A percentile compares a stretch with the other conserved stretches of the same genome.
Evolutionary conservation across 202 grass and related monocot species (phyloP).

Genomic region (Musa balbisiana): DNA sequence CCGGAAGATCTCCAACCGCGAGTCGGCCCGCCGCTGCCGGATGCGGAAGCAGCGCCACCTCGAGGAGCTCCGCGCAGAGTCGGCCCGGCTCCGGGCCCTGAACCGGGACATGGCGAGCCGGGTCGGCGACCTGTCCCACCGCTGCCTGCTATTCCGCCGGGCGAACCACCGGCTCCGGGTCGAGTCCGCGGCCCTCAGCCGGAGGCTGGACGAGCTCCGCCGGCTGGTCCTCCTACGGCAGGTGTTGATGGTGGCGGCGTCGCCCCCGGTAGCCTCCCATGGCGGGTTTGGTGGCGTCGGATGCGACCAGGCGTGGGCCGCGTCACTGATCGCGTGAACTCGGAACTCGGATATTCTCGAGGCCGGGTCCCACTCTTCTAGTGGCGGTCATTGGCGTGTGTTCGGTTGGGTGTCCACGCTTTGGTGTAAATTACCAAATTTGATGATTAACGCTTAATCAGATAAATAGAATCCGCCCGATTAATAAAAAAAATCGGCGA

Average conservation of each 20-base stretch:
- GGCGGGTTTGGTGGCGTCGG: neutral
- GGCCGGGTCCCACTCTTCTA: too few relatives aligned
- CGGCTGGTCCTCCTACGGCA: neutral
- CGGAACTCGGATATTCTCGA: too few relatives aligned
- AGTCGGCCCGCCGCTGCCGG: conserved; percentile 13
- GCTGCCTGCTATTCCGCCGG: neutral
- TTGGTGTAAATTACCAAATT: neutral
- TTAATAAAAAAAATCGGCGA: neutral
- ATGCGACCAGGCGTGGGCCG: neutral
- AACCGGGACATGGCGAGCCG: neutral
- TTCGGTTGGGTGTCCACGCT: neutral
- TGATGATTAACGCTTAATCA: neutral
- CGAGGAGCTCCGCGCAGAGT: conserved; percentile 3
- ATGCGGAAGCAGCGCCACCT: conserved; percentile 12
- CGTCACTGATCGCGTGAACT: neutral
- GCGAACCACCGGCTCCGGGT: conserved; percentile 7
- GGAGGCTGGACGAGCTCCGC: conserved; percentile 3
- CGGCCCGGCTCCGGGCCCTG: neutral
- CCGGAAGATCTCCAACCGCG: conserved; percentile 15
- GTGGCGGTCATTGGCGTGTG: neutral
- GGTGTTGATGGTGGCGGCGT: neutral
- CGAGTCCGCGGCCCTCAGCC: neutral
- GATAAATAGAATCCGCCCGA: neutral
- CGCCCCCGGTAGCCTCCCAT: neutral
- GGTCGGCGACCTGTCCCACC: neutral